These are phyloP conservation scores for Scheffersomyces ergatensis DNA, from an alignment of 805 yeast genomes.

Conservation along the genomic window DNA sequence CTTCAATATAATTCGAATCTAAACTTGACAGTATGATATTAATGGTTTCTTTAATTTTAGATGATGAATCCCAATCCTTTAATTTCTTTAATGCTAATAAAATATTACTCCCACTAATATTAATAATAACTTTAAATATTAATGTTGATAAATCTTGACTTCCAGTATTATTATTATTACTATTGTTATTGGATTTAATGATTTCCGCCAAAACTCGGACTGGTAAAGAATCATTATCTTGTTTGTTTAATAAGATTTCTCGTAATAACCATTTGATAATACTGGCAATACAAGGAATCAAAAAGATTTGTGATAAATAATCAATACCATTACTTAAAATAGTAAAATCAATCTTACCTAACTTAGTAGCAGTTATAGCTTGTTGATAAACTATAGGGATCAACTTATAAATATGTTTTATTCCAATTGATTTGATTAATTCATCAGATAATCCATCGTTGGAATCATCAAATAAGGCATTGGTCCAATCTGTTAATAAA, in stretches of 20 bases:
- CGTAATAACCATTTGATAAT: constrained; percentile 30
- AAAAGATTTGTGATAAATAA: constrained; percentile 78
- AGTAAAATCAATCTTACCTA: constrained; percentile 55
- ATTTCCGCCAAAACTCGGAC: constrained; percentile 21
- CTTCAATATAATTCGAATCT: neutral
- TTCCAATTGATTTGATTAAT: constrained; percentile 61
- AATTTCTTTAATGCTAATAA: constrained; percentile 10
- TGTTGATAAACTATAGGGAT: constrained; percentile 76
- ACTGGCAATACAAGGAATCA: constrained; percentile 51
- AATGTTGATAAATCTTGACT: constrained; percentile 11
- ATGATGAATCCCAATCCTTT: constrained; percentile 10
- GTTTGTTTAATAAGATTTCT: constrained; percentile 9
- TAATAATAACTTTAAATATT: constrained; percentile 22
- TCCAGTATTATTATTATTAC: constrained; percentile 1
- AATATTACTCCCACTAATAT: constrained; percentile 18
- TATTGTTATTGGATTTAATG: constrained; percentile 15
- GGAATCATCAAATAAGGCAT: constrained; percentile 67
- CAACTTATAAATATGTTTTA: constrained; percentile 64
- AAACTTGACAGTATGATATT: constrained; percentile 1
- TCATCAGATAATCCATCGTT: constrained; percentile 82
- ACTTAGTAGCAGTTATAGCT: constrained; percentile 58
- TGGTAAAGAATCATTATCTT: constrained; percentile 11
- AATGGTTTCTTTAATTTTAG: constrained; percentile 12
- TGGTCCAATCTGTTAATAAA: constrained; percentile 63
- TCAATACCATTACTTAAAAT: constrained; percentile 77